These are phyloP conservation scores for Nigrospora sphaerica DNA, from an alignment of 2,329 filamentous ascomycete genomes.

Conservation along the genomic window DNA sequence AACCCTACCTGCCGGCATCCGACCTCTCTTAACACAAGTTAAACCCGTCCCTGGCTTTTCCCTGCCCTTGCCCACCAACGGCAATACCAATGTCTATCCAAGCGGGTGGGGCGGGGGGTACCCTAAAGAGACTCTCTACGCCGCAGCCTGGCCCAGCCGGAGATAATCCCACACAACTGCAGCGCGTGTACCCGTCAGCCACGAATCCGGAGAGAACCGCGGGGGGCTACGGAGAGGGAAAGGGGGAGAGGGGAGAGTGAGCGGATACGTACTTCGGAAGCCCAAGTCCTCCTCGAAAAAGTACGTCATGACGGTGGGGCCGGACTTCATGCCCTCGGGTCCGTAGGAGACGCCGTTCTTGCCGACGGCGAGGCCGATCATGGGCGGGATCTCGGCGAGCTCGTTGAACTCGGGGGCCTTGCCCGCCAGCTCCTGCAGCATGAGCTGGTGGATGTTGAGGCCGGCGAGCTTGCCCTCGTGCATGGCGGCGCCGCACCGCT, in stretches of 20 bases:
- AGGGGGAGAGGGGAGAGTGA: background rate
- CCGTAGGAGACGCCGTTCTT: constrained; percentile 61
- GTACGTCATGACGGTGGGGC: constrained; percentile 53
- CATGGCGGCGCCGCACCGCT: constrained; percentile 71
- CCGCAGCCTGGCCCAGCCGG: constrained; percentile 16
- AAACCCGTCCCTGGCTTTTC: too few species aligned
- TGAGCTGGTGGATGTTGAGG: constrained; percentile 59
- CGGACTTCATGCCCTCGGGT: constrained; percentile 49
- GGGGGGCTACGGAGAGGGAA: background rate
- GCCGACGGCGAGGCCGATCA: constrained; percentile 67
- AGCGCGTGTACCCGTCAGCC: background rate
- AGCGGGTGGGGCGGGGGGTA: too few species aligned
- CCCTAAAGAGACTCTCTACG: constrained; percentile 5
- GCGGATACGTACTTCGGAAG: constrained; percentile 46
- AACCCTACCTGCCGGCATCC: too few species aligned
- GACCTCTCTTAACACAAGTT: too few species aligned
- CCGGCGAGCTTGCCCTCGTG: constrained; percentile 62
- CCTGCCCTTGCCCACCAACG: too few species aligned
- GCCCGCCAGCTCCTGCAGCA: constrained; percentile 35
- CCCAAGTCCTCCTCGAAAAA: constrained; percentile 66
- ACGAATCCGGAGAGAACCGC: background rate
- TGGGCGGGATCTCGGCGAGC: constrained; percentile 49
- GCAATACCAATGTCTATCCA: too few species aligned
- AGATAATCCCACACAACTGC: constrained; percentile 24
- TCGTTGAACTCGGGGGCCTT: constrained; percentile 36